phyloP scores from a whole-genome alignment of 345 rosid genomes.

The Stellera chamaejasme region DNA sequence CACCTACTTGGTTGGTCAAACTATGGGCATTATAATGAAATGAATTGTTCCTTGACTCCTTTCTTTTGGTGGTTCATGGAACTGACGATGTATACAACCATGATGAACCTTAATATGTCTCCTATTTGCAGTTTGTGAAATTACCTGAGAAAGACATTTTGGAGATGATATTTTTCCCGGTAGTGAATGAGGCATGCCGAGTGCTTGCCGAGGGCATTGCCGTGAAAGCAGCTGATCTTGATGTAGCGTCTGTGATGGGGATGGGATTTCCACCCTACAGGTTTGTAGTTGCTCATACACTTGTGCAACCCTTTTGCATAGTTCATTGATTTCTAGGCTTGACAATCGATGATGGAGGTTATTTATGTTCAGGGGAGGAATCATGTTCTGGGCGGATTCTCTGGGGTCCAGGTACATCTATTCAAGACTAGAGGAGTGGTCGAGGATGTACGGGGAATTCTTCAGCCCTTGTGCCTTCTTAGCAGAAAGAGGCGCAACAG shows the following conservation, averaged over 20 bases:
- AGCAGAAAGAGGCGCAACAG: conserved; percentile 60
- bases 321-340: neutral
- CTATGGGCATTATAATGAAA: no score
- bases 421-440: conserved; percentile 70
- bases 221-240: conserved; percentile 83
- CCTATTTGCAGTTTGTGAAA: conserved; percentile 37
- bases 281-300: conserved; percentile 21
- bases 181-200: conserved; percentile 85
- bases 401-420: conserved; percentile 55
- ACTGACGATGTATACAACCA: neutral
- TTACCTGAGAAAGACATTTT: conserved; percentile 66
- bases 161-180: conserved; percentile 87
- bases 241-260: conserved; percentile 73
- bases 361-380: conserved; percentile 59
- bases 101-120: neutral
- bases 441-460: conserved; percentile 64
- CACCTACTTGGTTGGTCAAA: no score
- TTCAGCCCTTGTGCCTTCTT: conserved; percentile 80
- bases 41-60: no score
- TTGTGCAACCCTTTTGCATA: neutral
- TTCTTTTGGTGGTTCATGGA: neutral
- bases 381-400: conserved; percentile 83
- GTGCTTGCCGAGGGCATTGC: conserved; percentile 82
- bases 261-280: conserved; percentile 93
- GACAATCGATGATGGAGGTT: conserved; percentile 4